Base-by-base conservation (phyloP, 805 yeast species). In the Jamesozyma spencerorum region DNA sequence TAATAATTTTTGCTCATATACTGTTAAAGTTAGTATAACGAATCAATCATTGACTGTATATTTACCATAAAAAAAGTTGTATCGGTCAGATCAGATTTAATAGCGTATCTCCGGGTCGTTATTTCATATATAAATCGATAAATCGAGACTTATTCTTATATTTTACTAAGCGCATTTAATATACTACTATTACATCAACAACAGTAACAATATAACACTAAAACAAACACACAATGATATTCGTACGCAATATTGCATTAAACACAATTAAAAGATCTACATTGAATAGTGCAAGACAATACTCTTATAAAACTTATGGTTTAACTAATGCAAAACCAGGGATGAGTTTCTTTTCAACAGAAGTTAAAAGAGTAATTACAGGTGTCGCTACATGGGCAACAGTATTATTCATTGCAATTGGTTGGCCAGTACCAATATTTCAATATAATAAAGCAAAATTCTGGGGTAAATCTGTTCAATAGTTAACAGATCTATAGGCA, bases 301-400 rank as follows among this genome's bases (percentile, higher is more conserved):
- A 70, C 14, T 80, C 82, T 0, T 69, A 66, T 28, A 57, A 66
- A 1, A 18, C 18, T 10, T 22, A 22, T 22, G 26, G 26, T 7
- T 10, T 22, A 6, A 4, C 28, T 17, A 4, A 22, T n/a, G n/a
- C 36, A 20, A 28, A 32, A 15, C 27, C 13, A 18, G 26, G 26
- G 10, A 22, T 22, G 8, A 19, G 12, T n/a, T 39, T 34, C 15
- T 18, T 48, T 3, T 32, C 34, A 3, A 38, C 45, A 11, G 64
- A 58, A 38, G 28, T 50, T 28, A 57, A 45, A 37, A 54, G 62
- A 46, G 30, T 54, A 20, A 44, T 39, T 11, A 50, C 52, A n/a
- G 45, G 50, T 14, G 37, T 54, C 3, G 13, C 36, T 13, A 44
- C 42, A 6, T 57, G 58, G 54, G 40, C 46, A 15, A 39, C 46